phyloP scores from a whole-genome alignment of 164 flowering plant species.

The Tetrastigma voinierianum region DNA sequence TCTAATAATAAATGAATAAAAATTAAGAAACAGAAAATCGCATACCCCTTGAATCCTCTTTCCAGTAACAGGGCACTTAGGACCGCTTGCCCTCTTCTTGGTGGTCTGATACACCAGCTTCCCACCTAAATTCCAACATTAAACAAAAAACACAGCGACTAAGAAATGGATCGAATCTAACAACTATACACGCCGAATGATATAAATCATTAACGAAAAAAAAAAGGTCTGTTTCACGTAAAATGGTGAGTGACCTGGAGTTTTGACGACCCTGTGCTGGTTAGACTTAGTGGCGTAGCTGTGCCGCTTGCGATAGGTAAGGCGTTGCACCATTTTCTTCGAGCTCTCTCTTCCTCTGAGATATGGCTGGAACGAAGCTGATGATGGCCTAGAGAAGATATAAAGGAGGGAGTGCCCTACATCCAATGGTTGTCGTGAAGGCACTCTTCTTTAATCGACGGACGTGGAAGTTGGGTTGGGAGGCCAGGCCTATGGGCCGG shows the following conservation, averaged over 20 bases:
- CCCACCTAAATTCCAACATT: constrained; percentile 23
- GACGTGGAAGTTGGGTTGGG: no score
- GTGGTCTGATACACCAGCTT: constrained; percentile 39
- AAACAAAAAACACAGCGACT: background rate
- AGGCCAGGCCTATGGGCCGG: no score
- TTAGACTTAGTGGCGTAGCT: constrained; percentile 51
- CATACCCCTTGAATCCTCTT: constrained; percentile 47
- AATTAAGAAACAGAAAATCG: background rate
- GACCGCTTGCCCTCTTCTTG: constrained; percentile 46
- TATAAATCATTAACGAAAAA: background rate
- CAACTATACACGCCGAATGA: background rate
- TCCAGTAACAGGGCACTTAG: constrained; percentile 46
- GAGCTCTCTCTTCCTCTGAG: background rate
- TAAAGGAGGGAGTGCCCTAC: constrained; percentile 13
- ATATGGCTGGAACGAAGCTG: no score
- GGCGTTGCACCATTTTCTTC: constrained; percentile 41
- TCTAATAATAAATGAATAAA: background rate
- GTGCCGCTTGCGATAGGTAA: constrained; percentile 38
- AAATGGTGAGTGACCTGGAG: constrained; percentile 28
- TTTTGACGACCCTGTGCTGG: constrained; percentile 44
- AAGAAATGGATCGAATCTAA: background rate
- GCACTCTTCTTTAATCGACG: background rate
- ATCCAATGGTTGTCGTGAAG: constrained; percentile 11
- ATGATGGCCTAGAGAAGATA: no score
- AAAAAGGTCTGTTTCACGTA: no score